Percentiles rank a stretch among this genome's conserved stretches.
Conservation (phyloP, 2,329 filamentous ascomycete genomes). For the Fusarium chlamydosporum region DNA sequence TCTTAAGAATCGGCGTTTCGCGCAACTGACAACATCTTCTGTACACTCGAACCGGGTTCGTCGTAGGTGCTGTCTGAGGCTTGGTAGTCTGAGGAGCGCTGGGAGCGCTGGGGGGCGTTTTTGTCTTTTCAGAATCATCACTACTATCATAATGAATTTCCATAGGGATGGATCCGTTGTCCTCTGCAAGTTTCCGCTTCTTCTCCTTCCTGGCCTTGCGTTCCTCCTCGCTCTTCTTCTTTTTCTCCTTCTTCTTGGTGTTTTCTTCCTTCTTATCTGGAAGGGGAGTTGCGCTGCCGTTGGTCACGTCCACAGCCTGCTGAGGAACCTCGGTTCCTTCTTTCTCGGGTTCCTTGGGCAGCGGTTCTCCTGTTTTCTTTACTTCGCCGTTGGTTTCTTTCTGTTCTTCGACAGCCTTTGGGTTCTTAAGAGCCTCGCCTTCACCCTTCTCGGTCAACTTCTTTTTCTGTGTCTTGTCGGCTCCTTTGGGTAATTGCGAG, state of each 20-base stretch:
- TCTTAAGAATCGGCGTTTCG: slow-evolving; percentile 92
- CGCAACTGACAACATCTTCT: slow-evolving; percentile 93
- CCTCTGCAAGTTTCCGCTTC: slow-evolving; percentile 85
- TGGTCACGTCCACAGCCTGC: slow-evolving; percentile 47
- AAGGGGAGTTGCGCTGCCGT: slow-evolving; percentile 40
- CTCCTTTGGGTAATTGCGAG: slow-evolving; percentile 56
- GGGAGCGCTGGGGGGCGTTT: slow-evolving; percentile 30
- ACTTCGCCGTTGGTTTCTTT: slow-evolving; percentile 57
- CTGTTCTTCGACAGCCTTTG: slow-evolving; percentile 69
- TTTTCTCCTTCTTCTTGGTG: slow-evolving; percentile 90
- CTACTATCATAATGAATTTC: slow-evolving; percentile 82
- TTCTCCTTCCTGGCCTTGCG: slow-evolving; percentile 92
- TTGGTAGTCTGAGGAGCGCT: slow-evolving; percentile 44
- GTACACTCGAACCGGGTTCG: slow-evolving; percentile 93
- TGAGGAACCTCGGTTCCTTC: slow-evolving; percentile 51
- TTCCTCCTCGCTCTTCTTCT: slow-evolving; percentile 94
- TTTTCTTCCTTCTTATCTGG: slow-evolving; percentile 59
- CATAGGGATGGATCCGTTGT: slow-evolving; percentile 87
- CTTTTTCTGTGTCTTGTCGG: slow-evolving; percentile 69
- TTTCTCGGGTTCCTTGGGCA: slow-evolving; percentile 59
- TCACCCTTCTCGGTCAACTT: slow-evolving; percentile 79
- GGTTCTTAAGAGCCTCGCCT: slow-evolving; percentile 78
- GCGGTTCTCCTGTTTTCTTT: slow-evolving; percentile 59
- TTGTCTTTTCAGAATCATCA: slow-evolving; percentile 63
- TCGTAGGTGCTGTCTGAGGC: slow-evolving; percentile 74